Base-by-base conservation (phyloP, 106 monocot genomes). In the Amphibolis antarctica region DNA sequence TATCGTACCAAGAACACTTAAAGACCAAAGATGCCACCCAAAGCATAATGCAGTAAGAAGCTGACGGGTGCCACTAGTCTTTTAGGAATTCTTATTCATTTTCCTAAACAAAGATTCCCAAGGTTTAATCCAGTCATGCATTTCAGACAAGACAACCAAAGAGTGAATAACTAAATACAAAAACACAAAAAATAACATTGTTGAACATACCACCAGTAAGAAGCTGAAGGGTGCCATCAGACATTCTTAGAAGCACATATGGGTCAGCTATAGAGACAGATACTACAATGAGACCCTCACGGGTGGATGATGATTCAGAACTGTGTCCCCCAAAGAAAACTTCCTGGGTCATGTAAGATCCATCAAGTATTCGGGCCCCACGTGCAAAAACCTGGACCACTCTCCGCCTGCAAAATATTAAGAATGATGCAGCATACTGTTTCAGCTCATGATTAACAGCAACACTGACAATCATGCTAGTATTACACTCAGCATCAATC, bases 201-300 rank as follows among this genome's bases (percentile, higher is more conserved):
- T n/a, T 17, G 3, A 49, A 13, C 3, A 62, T 86, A 91, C 96
- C 96, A 82, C 96, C 96, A 71, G 82, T 66, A 70, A 98, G 90
- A 28, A 98, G 82, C 54, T 87, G 90, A 80, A 98, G 75, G 46
- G 77, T 76, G 60, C 90, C 84, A 75, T 91, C 87, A 60, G 72
- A 78, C 96, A 98, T 98, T 62, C 70, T 90, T 23, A 98, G 28
- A 25, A 98, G 64, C 2, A 98, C 90, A 73, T 87, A 98, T 14
- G 96, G 96, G 71, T 98, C 96, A 62, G 96, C 96, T 64, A 98
- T 98, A 30, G 86, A 98, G 67, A 79, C 96, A 25, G 79, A 90
- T 42, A 74, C 73, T 51, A 78, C 79, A 13, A 76, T 81, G 48
- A 73, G 69, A 53, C 57, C 42, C 19, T 98, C 96, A 25, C 78